Evolutionary conservation across 2,329 filamentous ascomycete genomes (phyloP), one percentile per base, ranked within the genome.

Genomic region (Calonectria pteridis): DNA sequence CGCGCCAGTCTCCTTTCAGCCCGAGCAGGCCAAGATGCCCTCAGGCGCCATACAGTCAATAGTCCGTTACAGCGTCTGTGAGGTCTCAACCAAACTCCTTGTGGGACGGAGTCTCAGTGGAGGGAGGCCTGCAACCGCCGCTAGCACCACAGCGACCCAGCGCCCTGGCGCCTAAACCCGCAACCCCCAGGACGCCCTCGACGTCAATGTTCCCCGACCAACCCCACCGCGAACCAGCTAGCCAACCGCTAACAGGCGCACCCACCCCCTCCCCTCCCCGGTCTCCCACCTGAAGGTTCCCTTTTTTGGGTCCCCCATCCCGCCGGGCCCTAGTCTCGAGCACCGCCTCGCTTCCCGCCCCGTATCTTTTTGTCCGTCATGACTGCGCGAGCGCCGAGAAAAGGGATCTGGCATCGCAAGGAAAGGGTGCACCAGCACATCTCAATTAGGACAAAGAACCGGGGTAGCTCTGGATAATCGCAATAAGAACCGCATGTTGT

Each of bases 291-390:
- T 62, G 55, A 62, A 62, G 33, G 55, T 62, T 62, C 55, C 55
- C 55, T 62, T 69, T 63, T 35, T 33, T 26, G 46, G 67, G 20
- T 43, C 53, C 6, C 14, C 55, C 35, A 49, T 59, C 66, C 51
- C 33, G 51, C 50, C 31, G 51, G 31, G 26, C 28, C 50, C 51
- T 58, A 46, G 51, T 23, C 49, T 28, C 65, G n/a, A 35, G 58
- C 67, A 63, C 58, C 67, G 67, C 67, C 67, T 63, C 67, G 67
- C 31, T 69, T 69, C 67, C 67, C 43, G 67, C 50, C 50, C 55
- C 65, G 50, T 67, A 58, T 67, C 64, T 37, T 31, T 51, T 58
- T 53, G 65, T 4, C 43, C 33, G 26, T 28, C 50, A 23, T 46
- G 50, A 31, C 23, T 18, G 65, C 29, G 33, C 20, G 33, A 31